A percentile compares a stretch with the other conserved stretches of the same genome.
These are phyloP conservation scores for Marasmius tenuissimus DNA, from an alignment of 1,284 basidiomycete species.

Conservation along the genomic window DNA sequence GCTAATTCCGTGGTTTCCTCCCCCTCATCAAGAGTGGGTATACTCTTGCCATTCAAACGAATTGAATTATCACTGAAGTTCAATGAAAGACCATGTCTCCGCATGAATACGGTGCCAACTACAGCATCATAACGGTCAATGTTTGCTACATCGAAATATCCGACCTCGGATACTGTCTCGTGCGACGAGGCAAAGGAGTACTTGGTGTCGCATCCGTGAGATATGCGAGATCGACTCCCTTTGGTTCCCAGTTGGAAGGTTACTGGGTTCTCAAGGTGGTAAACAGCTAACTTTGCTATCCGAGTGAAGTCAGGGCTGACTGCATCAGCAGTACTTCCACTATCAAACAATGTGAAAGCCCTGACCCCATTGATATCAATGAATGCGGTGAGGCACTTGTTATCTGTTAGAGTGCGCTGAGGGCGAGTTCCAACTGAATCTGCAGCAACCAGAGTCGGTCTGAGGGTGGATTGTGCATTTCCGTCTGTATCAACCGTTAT, in stretches of 20 bases:
- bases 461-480: no score
- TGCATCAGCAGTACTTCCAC: constrained; percentile 22
- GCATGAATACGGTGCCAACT: constrained; percentile 16
- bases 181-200: neutral
- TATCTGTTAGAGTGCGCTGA: neutral
- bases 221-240: constrained; percentile 23
- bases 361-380: constrained; percentile 17
- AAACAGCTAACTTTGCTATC: constrained; percentile 1
- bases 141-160: constrained; percentile 19
- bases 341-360: constrained; percentile 21
- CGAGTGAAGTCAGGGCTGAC: constrained; percentile 20
- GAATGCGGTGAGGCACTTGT: constrained; percentile 8
- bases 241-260: constrained; percentile 22
- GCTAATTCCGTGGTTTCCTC: constrained; percentile 11
- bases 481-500: neutral
- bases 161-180: neutral
- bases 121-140: constrained; percentile 18
- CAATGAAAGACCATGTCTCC: constrained; percentile 7
- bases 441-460: neutral
- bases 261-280: constrained; percentile 20
- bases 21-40: constrained; percentile 10
- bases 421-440: neutral
- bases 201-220: constrained; percentile 14
- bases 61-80: constrained; percentile 13
- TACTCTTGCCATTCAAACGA: neutral